These are phyloP conservation scores for Cercospora berteroae DNA, from an alignment of 2,329 filamentous ascomycete genomes.

Conservation along the genomic window DNA sequence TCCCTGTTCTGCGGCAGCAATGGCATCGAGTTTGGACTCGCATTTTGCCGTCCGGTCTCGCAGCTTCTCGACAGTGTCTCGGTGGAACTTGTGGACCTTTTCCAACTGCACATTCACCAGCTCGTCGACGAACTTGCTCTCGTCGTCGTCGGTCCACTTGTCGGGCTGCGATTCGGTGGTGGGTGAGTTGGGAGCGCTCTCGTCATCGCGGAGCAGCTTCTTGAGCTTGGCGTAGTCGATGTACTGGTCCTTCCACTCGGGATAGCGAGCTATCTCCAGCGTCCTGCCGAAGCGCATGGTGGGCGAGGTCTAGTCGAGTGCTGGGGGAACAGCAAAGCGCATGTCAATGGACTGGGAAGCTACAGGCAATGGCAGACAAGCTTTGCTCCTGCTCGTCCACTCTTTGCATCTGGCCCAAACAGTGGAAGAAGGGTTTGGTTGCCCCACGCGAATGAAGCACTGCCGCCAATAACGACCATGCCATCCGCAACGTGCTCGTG, in stretches of 20 bases:
- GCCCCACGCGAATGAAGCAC: constrained; percentile 1
- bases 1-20: constrained; percentile 42
- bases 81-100: constrained; percentile 89
- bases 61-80: constrained; percentile 75
- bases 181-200: constrained; percentile 44
- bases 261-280: constrained; percentile 73
- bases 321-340: neutral
- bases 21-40: constrained; percentile 62
- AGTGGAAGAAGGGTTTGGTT: neutral
- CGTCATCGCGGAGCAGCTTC: constrained; percentile 73
- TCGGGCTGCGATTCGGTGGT: constrained; percentile 53
- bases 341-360: neutral
- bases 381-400: neutral
- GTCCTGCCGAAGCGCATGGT: constrained; percentile 91
- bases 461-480: neutral
- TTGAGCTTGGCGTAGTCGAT: constrained; percentile 96
- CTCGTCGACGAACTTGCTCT: constrained; percentile 91
- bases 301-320: neutral
- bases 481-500: neutral
- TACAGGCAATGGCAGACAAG: neutral
- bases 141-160: constrained; percentile 87
- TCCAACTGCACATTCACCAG: constrained; percentile 92
- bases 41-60: constrained; percentile 74
- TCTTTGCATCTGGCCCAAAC: neutral
- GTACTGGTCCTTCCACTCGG: constrained; percentile 89